A percentile compares a stretch with the other conserved stretches of the same genome.
These are phyloP conservation scores for Sphagnurus paluster DNA, from an alignment of 1,284 basidiomycete species.

Conservation along the genomic window DNA sequence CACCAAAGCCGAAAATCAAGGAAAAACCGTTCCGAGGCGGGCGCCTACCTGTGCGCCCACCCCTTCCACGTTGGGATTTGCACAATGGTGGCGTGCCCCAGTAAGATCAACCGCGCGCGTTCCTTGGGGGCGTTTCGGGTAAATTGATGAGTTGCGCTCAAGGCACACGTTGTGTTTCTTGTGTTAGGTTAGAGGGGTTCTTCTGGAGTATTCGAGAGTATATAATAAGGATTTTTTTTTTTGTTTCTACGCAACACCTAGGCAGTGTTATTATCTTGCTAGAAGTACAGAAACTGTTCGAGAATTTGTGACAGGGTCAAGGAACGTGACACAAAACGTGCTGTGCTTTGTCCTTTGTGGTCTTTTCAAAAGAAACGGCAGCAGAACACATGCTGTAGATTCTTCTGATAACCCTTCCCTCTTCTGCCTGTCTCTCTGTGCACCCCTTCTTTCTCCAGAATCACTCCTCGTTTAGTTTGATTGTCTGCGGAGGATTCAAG, in stretches of 20 bases:
- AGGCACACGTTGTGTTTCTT: background rate
- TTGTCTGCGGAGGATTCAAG: constrained; percentile 9
- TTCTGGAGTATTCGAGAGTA: background rate
- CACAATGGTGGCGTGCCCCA: constrained; percentile 4
- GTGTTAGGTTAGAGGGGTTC: constrained; percentile 6
- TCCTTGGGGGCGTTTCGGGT: background rate
- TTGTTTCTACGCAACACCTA: background rate
- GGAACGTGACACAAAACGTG: constrained; percentile 26
- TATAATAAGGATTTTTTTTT: background rate
- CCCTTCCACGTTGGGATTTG: constrained; percentile 30
- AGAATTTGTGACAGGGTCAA: constrained; percentile 13
- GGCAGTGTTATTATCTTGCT: no score
- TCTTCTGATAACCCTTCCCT: constrained; percentile 23
- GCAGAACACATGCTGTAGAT: constrained; percentile 34
- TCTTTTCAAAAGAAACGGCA: constrained; percentile 21
- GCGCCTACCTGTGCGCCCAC: constrained; percentile 27
- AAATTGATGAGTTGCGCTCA: background rate
- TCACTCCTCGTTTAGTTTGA: constrained; percentile 9
- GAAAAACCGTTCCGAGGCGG: constrained; percentile 29
- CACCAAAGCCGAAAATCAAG: constrained; percentile 18
- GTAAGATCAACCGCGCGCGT: background rate
- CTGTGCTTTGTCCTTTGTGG: constrained; percentile 25
- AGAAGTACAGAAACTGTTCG: no score
- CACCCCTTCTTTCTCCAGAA: constrained; percentile 10
- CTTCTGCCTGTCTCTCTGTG: constrained; percentile 16